Evolutionary conservation across 495 filamentous ascomycete genomes (phyloP).

Genomic region (Penicillium lividum): DNA sequence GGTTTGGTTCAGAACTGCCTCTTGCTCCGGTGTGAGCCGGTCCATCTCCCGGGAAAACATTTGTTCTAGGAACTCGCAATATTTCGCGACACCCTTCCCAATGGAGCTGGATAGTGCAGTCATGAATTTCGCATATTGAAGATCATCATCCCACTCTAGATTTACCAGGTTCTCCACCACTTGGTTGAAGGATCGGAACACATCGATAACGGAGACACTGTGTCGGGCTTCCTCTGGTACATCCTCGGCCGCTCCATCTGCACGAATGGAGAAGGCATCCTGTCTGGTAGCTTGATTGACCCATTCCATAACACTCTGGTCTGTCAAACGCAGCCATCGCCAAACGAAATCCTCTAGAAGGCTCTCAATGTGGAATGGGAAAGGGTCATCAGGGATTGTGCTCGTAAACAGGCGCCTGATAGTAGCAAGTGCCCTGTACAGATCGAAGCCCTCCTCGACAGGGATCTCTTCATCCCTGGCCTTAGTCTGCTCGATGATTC

Average conservation of each 20-base stretch:
- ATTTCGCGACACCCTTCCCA: slow-evolving; percentile 76
- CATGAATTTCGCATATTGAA: slow-evolving; percentile 96
- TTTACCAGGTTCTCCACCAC: slow-evolving; percentile 80
- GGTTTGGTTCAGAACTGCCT: slow-evolving; percentile 71
- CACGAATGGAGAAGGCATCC: slow-evolving; percentile 74
- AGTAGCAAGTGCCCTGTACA: slow-evolving; percentile 84
- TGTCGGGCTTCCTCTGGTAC: slow-evolving; percentile 83
- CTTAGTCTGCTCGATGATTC: slow-evolving; percentile 72
- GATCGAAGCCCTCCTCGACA: slow-evolving; percentile 87
- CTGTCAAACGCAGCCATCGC: slow-evolving; percentile 86
- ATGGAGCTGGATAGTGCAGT: slow-evolving; percentile 89
- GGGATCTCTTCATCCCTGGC: slow-evolving; percentile 71
- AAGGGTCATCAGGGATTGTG: slow-evolving; percentile 64
- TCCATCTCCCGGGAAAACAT: slow-evolving; percentile 93
- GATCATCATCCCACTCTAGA: slow-evolving; percentile 88
- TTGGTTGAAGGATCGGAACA: slow-evolving; percentile 91
- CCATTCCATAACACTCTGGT: slow-evolving; percentile 76
- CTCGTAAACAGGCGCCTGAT: slow-evolving; percentile 76
- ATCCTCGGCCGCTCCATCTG: slow-evolving; percentile 56
- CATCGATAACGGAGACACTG: slow-evolving; percentile 89
- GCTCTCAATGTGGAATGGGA: slow-evolving; percentile 83
- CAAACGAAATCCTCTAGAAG: slow-evolving; percentile 89
- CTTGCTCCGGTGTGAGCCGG: slow-evolving; percentile 81
- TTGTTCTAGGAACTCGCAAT: slow-evolving; percentile 89
- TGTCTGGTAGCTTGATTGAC: slow-evolving; percentile 88